These are phyloP conservation scores for Cadophora sp. DNA, from an alignment of 2,329 filamentous ascomycete genomes.

Conservation along the genomic window DNA sequence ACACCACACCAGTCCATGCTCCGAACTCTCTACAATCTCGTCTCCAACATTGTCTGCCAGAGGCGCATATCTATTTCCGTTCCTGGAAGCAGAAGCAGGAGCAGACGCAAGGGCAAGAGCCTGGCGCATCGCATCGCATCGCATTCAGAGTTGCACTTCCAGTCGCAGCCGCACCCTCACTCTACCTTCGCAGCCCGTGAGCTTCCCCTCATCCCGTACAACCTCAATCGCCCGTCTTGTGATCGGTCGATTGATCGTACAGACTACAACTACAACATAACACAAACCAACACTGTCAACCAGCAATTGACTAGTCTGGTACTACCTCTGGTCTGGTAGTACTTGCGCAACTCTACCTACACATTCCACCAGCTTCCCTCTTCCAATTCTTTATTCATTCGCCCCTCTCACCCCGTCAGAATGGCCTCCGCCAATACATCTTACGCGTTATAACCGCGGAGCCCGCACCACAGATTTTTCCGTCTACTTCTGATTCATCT, in stretches of 20 bases:
- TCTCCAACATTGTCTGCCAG: not conserved
- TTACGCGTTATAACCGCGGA: not conserved
- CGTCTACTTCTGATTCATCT: constrained; percentile 7
- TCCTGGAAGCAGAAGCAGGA: not conserved
- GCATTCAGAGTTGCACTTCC: not conserved
- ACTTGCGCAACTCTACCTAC: constrained; percentile 10
- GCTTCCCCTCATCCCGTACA: constrained; percentile 10
- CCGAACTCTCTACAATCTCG: not conserved
- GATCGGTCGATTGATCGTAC: not conserved
- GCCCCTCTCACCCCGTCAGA: not conserved
- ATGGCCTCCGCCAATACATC: not conserved
- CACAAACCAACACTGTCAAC: not conserved
- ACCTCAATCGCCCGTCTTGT: not conserved
- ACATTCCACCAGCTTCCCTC: constrained; percentile 6
- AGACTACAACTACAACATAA: not conserved
- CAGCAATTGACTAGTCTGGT: constrained; percentile 7
- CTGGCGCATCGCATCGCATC: not conserved
- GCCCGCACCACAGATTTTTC: not conserved
- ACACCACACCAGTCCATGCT: not conserved
- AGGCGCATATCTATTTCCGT: not conserved
- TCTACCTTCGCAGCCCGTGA: not conserved
- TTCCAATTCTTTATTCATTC: not conserved
- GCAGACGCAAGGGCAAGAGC: not conserved
- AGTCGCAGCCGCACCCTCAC: not conserved
- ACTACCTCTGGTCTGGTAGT: constrained; percentile 6